Percentiles rank a stretch among this genome's conserved stretches.
phyloP scores from a whole-genome alignment of 2,329 filamentous ascomycete species.

The Graphilbum ipis-grandicollis region DNA sequence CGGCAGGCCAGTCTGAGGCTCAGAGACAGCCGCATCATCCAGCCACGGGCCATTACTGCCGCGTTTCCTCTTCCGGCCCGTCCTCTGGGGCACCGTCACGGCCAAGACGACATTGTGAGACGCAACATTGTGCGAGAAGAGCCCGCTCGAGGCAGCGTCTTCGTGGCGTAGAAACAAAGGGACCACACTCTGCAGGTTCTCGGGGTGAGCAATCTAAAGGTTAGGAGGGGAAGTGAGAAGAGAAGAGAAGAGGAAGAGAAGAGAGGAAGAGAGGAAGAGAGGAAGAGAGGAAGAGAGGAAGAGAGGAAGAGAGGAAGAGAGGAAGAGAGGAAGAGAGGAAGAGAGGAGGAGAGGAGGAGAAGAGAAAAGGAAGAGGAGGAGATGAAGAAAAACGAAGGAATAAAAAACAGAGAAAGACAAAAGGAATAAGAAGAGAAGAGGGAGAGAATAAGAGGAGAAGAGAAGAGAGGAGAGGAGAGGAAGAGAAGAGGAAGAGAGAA shows the following conservation, averaged over 20 bases:
- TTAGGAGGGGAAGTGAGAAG: background rate
- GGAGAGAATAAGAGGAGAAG: no score
- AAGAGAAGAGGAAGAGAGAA: no score
- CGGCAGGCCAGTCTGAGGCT: background rate
- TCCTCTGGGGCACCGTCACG: constrained; percentile 71
- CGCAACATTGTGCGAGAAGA: constrained; percentile 57
- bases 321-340: no score
- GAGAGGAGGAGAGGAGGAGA: no score
- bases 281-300: background rate
- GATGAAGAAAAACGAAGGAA: background rate
- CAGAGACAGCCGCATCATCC: constrained; percentile 10
- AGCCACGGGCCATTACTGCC: constrained; percentile 54
- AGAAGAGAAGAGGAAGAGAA: background rate
- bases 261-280: background rate
- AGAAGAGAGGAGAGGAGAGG: no score
- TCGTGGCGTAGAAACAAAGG: constrained; percentile 65
- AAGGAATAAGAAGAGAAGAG: background rate
- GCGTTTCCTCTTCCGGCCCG: constrained; percentile 69
- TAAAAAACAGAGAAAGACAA: background rate
- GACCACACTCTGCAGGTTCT: constrained; percentile 27
- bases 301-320: no score
- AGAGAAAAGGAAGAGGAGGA: background rate
- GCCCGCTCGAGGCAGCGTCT: constrained; percentile 60
- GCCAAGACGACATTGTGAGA: constrained; percentile 78
- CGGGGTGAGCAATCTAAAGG: constrained; percentile 27